phyloP scores from a whole-genome alignment of 2,329 filamentous ascomycete genomes.

The Ophiocordyceps camponoti-floridani region DNA sequence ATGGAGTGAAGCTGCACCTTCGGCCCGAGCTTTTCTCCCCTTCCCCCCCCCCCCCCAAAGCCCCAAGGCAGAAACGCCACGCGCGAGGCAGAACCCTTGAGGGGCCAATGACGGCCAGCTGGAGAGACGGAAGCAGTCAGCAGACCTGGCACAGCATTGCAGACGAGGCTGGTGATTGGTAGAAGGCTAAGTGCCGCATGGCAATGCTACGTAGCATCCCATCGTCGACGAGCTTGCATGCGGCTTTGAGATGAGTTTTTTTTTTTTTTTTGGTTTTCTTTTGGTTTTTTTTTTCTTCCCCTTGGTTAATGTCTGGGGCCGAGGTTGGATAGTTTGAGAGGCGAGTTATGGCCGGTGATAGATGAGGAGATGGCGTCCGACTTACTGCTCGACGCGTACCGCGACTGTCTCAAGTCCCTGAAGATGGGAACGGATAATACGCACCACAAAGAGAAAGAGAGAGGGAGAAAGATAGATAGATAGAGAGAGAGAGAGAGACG shows the following conservation, averaged over 20 bases:
- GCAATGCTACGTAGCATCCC: not conserved
- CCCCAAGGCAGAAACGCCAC: not conserved
- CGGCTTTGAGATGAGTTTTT: not conserved
- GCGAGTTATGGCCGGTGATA: not conserved
- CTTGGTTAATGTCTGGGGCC: too few relatives aligned
- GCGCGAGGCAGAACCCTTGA: not conserved
- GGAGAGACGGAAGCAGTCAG: too few relatives aligned
- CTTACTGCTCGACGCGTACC: too few relatives aligned
- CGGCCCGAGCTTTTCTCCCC: not conserved
- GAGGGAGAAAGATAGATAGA: not conserved
- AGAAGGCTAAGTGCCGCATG: not conserved
- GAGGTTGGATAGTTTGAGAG: not conserved
- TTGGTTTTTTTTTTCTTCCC: not conserved
- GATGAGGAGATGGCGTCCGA: too few relatives aligned
- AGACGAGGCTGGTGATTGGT: not conserved
- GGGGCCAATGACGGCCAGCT: not conserved
- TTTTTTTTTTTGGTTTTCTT: not conserved
- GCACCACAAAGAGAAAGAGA: not conserved
- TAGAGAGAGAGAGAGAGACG: not conserved
- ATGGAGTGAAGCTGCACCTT: not conserved
- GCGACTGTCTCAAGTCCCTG: too few relatives aligned
- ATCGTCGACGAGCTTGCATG: not conserved
- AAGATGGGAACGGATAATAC: not conserved
- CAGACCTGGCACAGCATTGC: too few relatives aligned
- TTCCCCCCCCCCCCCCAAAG: too few relatives aligned